Conservation (phyloP, 768 basidiomycete genomes). For the Hypholoma sublateritium region DNA sequence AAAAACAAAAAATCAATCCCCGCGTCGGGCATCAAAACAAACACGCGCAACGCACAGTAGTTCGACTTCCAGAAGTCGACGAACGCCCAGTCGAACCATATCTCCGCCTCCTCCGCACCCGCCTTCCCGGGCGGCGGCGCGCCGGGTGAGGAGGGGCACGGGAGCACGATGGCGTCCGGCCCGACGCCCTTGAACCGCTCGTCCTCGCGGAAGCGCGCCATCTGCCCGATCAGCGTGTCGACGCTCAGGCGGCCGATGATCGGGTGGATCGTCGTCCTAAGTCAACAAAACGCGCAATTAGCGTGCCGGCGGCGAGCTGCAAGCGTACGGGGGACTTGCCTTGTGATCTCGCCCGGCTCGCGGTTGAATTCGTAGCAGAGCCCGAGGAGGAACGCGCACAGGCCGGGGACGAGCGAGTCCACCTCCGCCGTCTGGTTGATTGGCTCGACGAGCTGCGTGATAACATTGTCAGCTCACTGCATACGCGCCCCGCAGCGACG, state of each 20-base stretch:
- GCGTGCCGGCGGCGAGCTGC: neutral
- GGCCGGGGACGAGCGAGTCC: constrained; percentile 84
- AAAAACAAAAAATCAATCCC: neutral
- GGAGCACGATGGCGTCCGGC: constrained; percentile 77
- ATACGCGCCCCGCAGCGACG: neutral
- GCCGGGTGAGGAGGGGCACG: constrained; percentile 40
- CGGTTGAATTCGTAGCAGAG: constrained; percentile 96
- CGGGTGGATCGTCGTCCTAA: constrained; percentile 80
- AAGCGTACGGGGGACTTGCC: constrained; percentile 43
- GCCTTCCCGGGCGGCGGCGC: constrained; percentile 36
- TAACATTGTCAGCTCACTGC: neutral
- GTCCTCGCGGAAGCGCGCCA: constrained; percentile 88
- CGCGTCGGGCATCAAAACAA: neutral
- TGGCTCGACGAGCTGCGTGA: constrained; percentile 82
- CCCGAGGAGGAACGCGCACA: constrained; percentile 90
- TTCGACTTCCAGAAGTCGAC: constrained; percentile 99
- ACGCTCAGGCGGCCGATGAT: constrained; percentile 90
- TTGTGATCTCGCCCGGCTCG: constrained; percentile 93
- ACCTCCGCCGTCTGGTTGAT: constrained; percentile 88
- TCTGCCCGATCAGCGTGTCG: constrained; percentile 84
- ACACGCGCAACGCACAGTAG: constrained; percentile 62
- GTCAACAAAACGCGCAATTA: neutral
- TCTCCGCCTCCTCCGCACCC: constrained; percentile 67
- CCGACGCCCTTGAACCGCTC: constrained; percentile 88
- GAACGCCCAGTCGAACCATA: constrained; percentile 99